Evolutionary conservation across 148 eudicot species (phyloP).

Genomic region (Rhododendron williamsianum): DNA sequence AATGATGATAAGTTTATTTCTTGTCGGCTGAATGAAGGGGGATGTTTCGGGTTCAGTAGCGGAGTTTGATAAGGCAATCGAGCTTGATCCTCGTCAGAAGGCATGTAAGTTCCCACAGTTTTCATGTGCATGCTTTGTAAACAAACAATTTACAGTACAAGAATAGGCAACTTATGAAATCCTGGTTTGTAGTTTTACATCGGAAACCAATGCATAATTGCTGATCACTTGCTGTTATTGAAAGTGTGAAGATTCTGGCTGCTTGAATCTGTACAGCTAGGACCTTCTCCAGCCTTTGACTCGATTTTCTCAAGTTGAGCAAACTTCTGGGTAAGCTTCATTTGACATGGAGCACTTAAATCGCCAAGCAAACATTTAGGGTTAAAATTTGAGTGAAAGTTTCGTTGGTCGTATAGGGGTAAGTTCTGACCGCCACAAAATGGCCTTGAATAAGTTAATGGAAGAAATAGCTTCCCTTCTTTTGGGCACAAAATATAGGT

Average conservation of each 20-base stretch:
- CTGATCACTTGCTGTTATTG: not conserved
- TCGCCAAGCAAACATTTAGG: not conserved
- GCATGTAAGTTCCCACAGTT: slow-evolving; percentile 57
- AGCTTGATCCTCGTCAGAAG: slow-evolving; percentile 92
- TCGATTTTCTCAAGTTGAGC: not conserved
- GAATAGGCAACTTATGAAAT: not conserved
- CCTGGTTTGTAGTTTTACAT: not conserved
- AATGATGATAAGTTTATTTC: not conserved
- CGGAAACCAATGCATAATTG: not conserved
- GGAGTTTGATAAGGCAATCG: slow-evolving; percentile 81
- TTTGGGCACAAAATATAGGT: not conserved
- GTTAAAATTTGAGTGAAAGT: not conserved
- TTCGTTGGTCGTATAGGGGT: not conserved
- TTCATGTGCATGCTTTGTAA: not conserved
- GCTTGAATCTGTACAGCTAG: not conserved
- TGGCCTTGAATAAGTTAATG: not conserved
- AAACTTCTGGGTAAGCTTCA: not conserved
- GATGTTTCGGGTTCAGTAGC: slow-evolving; percentile 74
- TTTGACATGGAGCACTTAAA: not conserved
- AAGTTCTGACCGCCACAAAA: not conserved
- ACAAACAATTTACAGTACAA: not conserved
- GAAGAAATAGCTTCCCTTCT: not conserved
- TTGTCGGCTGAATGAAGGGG: slow-evolving; percentile 44
- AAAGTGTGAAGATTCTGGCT: not conserved
- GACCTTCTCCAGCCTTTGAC: not conserved